These are phyloP conservation scores for Allomyces javanicus DNA, from an alignment of 192 early-diverging fungal species.

Conservation along the genomic window DNA sequence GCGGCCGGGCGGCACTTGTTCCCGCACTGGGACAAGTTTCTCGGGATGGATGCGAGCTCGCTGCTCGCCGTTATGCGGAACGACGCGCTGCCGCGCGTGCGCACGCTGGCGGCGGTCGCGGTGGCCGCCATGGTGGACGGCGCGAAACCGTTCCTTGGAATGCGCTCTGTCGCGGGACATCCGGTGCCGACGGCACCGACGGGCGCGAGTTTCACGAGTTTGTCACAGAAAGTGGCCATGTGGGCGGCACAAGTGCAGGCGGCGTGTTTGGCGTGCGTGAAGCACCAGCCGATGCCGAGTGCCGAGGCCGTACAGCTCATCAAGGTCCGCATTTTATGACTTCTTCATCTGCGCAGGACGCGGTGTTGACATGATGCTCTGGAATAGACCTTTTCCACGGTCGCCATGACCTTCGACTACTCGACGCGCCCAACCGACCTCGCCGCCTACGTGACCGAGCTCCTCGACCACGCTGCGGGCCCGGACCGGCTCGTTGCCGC, in stretches of 20 bases:
- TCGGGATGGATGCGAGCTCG: neutral
- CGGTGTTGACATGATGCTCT: no score
- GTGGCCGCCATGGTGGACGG: no score
- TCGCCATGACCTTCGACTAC: neutral
- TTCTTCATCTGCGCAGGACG: no score
- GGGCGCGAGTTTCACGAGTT: neutral
- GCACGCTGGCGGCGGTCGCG: neutral
- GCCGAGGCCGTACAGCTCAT: neutral
- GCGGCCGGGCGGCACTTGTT: neutral
- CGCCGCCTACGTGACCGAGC: no score
- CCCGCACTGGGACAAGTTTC: neutral
- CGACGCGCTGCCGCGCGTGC: neutral
- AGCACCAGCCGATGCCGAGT: neutral
- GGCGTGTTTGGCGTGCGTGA: neutral
- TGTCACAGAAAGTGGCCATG: neutral
- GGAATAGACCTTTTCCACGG: neutral
- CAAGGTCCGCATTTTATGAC: neutral
- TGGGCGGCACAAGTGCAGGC: neutral
- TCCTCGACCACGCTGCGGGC: neutral
- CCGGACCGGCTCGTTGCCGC: neutral
- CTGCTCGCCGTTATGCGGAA: neutral
- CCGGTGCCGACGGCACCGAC: neutral
- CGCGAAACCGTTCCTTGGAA: no score
- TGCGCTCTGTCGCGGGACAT: no score
- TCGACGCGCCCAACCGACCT: no score